Evolutionary conservation across 768 basidiomycete genomes (phyloP).

Genomic region (Chiua virens): DNA sequence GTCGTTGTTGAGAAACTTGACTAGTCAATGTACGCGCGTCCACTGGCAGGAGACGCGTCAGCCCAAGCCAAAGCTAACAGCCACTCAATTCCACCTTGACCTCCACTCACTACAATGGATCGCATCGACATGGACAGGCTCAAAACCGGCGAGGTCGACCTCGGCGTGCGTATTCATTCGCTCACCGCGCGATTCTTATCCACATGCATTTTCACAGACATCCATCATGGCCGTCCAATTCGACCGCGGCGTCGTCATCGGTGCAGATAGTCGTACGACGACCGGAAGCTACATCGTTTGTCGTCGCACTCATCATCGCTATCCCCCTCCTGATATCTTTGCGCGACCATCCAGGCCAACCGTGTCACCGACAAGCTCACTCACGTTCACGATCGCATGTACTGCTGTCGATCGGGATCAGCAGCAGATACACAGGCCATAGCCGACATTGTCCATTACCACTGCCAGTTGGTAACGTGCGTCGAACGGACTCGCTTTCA

Average conservation of each 20-base stretch:
- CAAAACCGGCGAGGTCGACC: conserved; percentile 94
- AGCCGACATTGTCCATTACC: conserved; percentile 86
- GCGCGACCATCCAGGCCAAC: conserved; percentile 64
- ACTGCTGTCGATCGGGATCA: conserved; percentile 98
- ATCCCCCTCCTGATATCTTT: neutral
- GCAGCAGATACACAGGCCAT: conserved; percentile 98
- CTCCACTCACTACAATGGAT: conserved; percentile 41
- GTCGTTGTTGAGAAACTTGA: neutral
- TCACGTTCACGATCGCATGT: conserved; percentile 94
- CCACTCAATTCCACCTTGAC: conserved; percentile 22
- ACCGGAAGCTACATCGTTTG: conserved; percentile 94
- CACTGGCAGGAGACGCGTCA: conserved; percentile 59
- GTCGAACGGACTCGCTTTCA: conserved; percentile 20
- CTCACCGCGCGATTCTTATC: neutral
- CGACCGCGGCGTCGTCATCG: conserved; percentile 90
- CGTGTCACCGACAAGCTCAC: conserved; percentile 99
- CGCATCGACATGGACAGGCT: conserved; percentile 82
- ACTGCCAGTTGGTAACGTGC: conserved; percentile 74
- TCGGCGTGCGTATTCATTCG: conserved; percentile 66
- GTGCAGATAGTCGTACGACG: conserved; percentile 96
- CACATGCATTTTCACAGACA: conserved; percentile 53
- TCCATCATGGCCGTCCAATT: conserved; percentile 99
- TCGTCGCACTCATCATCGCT: neutral
- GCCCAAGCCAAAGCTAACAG: conserved; percentile 23
- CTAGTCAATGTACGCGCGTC: conserved; percentile 30